phyloP scores from a whole-genome alignment of 148 eudicot genomes.

The Nepenthes mirabilis region DNA sequence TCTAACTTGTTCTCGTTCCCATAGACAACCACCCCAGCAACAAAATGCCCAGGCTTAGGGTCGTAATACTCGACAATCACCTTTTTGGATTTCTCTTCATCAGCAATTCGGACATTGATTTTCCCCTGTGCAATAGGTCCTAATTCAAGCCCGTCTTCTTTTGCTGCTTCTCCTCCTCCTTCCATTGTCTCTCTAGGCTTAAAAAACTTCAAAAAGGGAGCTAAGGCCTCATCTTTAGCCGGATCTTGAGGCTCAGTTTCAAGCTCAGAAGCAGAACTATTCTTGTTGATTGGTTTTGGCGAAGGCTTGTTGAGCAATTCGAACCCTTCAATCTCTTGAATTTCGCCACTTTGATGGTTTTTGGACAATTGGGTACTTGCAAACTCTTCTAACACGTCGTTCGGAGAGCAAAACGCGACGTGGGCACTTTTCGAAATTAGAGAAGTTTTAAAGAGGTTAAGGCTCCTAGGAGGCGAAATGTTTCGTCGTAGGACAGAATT shows the following conservation, averaged over 20 bases:
- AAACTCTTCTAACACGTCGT: slow-evolving; percentile 29
- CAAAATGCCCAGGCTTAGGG: slow-evolving; percentile 82
- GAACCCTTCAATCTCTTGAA: slow-evolving; percentile 55
- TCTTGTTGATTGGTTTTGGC: slow-evolving; percentile 22
- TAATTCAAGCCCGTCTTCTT: slow-evolving; percentile 6
- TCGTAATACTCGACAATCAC: slow-evolving; percentile 72
- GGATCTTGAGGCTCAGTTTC: slow-evolving; percentile 22
- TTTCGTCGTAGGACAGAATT: no score
- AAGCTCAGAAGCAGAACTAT: slow-evolving; percentile 14
- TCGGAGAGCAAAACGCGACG: slow-evolving; percentile 31
- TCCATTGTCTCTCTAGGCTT: slow-evolving; percentile 34
- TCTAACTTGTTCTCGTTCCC: slow-evolving; percentile 90
- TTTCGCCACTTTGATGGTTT: slow-evolving; percentile 19
- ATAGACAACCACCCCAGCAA: slow-evolving; percentile 80
- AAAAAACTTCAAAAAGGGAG: slow-evolving; percentile 73
- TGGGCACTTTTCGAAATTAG: slow-evolving; percentile 26
- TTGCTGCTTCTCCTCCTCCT: slow-evolving; percentile 15
- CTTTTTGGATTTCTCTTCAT: slow-evolving; percentile 15
- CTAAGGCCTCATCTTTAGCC: slow-evolving; percentile 50
- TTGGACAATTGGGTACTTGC: slow-evolving; percentile 16
- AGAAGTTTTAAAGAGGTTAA: slow-evolving; percentile 9
- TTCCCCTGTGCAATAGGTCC: neutral
- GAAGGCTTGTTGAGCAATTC: slow-evolving; percentile 68
- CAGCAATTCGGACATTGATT: neutral
- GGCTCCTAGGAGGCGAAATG: no score